phyloP scores from a whole-genome alignment of 495 filamentous ascomycete species.

The Penicillium longicatenatum region DNA sequence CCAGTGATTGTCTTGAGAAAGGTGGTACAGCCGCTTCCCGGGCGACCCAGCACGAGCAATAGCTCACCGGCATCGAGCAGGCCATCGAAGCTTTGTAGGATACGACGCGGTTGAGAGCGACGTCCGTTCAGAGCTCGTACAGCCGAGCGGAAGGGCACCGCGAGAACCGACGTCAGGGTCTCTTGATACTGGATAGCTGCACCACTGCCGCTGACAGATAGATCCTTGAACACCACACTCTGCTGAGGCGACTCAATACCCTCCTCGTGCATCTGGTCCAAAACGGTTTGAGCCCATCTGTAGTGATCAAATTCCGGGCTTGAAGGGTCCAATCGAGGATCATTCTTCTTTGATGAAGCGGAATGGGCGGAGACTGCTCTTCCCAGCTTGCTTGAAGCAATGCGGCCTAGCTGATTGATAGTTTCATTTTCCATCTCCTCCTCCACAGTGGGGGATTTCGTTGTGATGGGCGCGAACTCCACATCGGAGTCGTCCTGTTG shows the following conservation, averaged over 20 bases:
- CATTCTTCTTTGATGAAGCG: constrained; percentile 23
- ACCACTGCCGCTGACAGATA: constrained; percentile 54
- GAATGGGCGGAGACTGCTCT: constrained; percentile 20
- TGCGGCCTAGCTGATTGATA: constrained; percentile 16
- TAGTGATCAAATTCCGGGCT: constrained; percentile 54
- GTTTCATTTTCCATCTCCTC: constrained; percentile 27
- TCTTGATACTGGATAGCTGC: constrained; percentile 51
- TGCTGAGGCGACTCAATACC: constrained; percentile 33
- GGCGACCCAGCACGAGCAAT: constrained; percentile 44
- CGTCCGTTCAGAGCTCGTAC: constrained; percentile 32
- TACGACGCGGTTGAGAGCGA: constrained; percentile 22
- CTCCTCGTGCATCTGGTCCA: constrained; percentile 35
- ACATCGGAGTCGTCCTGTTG: constrained; percentile 9
- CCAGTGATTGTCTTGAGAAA: constrained; percentile 41
- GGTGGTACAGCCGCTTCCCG: constrained; percentile 42
- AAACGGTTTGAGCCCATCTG: constrained; percentile 49
- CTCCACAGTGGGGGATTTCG: constrained; percentile 10
- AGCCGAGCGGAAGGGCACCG: constrained; percentile 40
- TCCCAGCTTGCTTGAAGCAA: constrained; percentile 32
- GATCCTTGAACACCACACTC: constrained; percentile 48
- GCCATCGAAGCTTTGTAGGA: constrained; percentile 39
- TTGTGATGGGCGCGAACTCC: constrained; percentile 25
- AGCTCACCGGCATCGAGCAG: constrained; percentile 38
- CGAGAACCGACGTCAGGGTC: constrained; percentile 45
- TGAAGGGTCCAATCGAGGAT: constrained; percentile 53